A percentile compares a stretch with the other conserved stretches of the same genome.
phyloP scores from a whole-genome alignment of 2,329 filamentous ascomycete genomes.

The Microsporum audouinii region DNA sequence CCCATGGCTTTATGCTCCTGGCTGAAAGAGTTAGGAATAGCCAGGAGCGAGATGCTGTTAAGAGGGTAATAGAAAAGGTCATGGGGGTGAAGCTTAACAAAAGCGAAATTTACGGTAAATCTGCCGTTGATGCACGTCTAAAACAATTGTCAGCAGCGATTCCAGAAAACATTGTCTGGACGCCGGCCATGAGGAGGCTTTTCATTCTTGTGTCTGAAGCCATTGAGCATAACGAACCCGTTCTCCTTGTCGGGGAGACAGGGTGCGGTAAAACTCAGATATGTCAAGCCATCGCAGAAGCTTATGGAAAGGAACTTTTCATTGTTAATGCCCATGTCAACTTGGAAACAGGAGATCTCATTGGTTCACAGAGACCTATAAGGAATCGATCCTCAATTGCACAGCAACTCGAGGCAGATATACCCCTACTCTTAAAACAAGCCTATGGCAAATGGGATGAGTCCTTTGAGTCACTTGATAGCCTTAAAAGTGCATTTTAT shows the following conservation, averaged over 20 bases:
- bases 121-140: constrained; percentile 45
- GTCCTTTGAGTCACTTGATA: constrained; percentile 38
- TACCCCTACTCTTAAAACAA: constrained; percentile 39
- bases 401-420: constrained; percentile 51
- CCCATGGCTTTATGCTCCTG: constrained; percentile 91
- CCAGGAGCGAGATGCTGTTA: constrained; percentile 75
- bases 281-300: constrained; percentile 80
- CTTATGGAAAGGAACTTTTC: constrained; percentile 61
- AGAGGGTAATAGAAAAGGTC: constrained; percentile 74
- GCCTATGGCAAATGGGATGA: constrained; percentile 15
- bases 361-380: constrained; percentile 85
- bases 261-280: constrained; percentile 97
- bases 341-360: constrained; percentile 91
- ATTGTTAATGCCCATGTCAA: constrained; percentile 98
- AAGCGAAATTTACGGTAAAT: constrained; percentile 57
- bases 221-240: constrained; percentile 79
- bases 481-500: constrained; percentile 51
- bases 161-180: constrained; percentile 67
- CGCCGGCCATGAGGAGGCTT: constrained; percentile 79
- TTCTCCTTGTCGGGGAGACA: constrained; percentile 89
- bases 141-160: constrained; percentile 27
- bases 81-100: constrained; percentile 79
- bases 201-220: constrained; percentile 84
- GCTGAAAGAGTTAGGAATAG: constrained; percentile 88
- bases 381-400: constrained; percentile 69